These are phyloP conservation scores for Naganishia cerealis DNA, from an alignment of 1,284 basidiomycete species.

Conservation along the genomic window DNA sequence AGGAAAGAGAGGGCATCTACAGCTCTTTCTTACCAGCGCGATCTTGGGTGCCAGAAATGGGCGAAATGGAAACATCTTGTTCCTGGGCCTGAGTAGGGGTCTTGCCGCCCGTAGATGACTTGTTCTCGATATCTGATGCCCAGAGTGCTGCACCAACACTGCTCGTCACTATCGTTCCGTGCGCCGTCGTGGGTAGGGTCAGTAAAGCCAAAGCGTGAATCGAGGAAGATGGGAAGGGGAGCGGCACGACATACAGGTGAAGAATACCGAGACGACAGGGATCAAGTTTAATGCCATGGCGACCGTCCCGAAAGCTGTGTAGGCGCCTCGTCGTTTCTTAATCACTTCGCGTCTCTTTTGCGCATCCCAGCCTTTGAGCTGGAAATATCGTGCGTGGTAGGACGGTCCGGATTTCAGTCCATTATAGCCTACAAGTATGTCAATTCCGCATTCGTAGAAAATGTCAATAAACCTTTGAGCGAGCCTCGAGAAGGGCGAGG, in stretches of 20 bases:
- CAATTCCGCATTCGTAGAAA: not conserved
- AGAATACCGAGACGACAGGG: slow-evolving; percentile 62
- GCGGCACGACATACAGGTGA: slow-evolving; percentile 58
- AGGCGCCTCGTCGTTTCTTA: slow-evolving; percentile 57
- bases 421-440: slow-evolving; percentile 38
- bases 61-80: slow-evolving; percentile 20
- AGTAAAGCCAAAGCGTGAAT: not conserved
- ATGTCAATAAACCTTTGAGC: not conserved
- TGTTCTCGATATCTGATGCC: slow-evolving; percentile 65
- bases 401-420: slow-evolving; percentile 60
- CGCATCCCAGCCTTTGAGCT: slow-evolving; percentile 61
- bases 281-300: slow-evolving; percentile 65
- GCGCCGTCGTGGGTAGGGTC: not conserved
- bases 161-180: slow-evolving; percentile 42
- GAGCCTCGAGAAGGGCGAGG: not conserved
- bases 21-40: slow-evolving; percentile 33
- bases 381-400: slow-evolving; percentile 68
- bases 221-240: not conserved
- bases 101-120: slow-evolving; percentile 22
- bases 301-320: slow-evolving; percentile 65
- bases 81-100: slow-evolving; percentile 23
- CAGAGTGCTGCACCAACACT: slow-evolving; percentile 70
- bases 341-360: slow-evolving; percentile 52
- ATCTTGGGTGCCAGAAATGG: slow-evolving; percentile 21
- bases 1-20: not conserved